phyloP scores from a whole-genome alignment of 108 stramenopile genomes.

The Nannochloropsis granulata region DNA sequence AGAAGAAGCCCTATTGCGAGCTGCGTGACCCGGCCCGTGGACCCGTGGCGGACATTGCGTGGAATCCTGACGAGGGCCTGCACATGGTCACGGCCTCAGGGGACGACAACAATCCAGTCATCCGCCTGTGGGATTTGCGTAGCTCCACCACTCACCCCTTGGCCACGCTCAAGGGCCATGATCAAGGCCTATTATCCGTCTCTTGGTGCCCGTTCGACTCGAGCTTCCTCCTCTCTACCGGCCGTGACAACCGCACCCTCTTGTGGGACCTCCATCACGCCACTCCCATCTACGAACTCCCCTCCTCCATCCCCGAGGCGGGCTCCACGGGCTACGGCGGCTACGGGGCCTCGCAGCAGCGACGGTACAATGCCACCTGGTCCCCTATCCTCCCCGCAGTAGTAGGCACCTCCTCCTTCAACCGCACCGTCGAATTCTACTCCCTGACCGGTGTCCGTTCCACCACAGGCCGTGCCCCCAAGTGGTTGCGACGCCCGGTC shows the following conservation, averaged over 20 bases:
- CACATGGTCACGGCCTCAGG: slow-evolving; percentile 78
- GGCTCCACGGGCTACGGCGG: slow-evolving; percentile 15
- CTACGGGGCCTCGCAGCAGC: slow-evolving; percentile 24
- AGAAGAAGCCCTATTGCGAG: slow-evolving; percentile 88
- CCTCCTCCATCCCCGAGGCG: background rate
- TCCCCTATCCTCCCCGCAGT: slow-evolving; percentile 73
- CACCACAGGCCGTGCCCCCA: slow-evolving; percentile 67
- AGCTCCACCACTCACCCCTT: slow-evolving; percentile 79
- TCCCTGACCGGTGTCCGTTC: slow-evolving; percentile 49
- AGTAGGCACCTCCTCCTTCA: slow-evolving; percentile 71
- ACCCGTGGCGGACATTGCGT: slow-evolving; percentile 62
- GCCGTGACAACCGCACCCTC: slow-evolving; percentile 85
- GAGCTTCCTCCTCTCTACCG: slow-evolving; percentile 45
- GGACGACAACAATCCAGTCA: slow-evolving; percentile 69
- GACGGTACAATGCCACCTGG: slow-evolving; percentile 46
- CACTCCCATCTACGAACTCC: slow-evolving; percentile 68
- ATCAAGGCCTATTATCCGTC: slow-evolving; percentile 67
- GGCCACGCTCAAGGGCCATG: slow-evolving; percentile 66
- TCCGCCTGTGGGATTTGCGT: slow-evolving; percentile 86
- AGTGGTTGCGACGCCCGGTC: slow-evolving; percentile 70
- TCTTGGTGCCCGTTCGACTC: slow-evolving; percentile 71
- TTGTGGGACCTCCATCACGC: slow-evolving; percentile 80
- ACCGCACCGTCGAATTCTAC: slow-evolving; percentile 86
- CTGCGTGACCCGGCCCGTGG: slow-evolving; percentile 45
- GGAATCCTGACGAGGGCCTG: slow-evolving; percentile 88